Percentiles rank a stretch among this genome's conserved stretches.
Conservation (phyloP, 2,329 filamentous ascomycete genomes). For the Trichoderma sp. region DNA sequence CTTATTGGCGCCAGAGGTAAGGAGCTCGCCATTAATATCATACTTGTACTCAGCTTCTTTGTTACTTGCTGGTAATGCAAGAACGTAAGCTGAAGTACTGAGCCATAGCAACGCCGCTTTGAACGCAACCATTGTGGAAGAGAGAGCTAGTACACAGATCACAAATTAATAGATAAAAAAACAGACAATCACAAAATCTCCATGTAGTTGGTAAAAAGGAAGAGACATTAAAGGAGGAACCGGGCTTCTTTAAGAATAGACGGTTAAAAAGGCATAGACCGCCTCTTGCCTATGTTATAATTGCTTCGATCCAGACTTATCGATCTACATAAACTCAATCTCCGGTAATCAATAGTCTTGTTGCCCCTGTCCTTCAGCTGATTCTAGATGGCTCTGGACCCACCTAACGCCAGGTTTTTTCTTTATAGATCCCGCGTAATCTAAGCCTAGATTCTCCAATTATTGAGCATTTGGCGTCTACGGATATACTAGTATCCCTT, state of each 20-base stretch:
- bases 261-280: neutral
- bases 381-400: neutral
- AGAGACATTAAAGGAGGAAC: neutral
- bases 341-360: neutral
- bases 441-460: neutral
- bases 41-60: neutral
- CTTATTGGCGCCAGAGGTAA: neutral
- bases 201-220: neutral
- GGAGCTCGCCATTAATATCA: neutral
- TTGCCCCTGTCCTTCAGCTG: neutral
- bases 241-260: neutral
- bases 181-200: neutral
- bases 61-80: neutral
- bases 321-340: neutral
- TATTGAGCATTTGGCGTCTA: neutral
- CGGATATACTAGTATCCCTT: neutral
- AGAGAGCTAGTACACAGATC: neutral
- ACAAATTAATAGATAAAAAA: neutral
- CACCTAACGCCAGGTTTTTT: neutral
- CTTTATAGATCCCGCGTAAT: neutral
- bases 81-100: neutral
- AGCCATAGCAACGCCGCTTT: neutral
- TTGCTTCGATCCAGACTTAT: neutral
- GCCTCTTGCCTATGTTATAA: neutral
- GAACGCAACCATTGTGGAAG: neutral